Evolutionary conservation across 768 basidiomycete species (phyloP).

Genomic region (Calocybe indica): DNA sequence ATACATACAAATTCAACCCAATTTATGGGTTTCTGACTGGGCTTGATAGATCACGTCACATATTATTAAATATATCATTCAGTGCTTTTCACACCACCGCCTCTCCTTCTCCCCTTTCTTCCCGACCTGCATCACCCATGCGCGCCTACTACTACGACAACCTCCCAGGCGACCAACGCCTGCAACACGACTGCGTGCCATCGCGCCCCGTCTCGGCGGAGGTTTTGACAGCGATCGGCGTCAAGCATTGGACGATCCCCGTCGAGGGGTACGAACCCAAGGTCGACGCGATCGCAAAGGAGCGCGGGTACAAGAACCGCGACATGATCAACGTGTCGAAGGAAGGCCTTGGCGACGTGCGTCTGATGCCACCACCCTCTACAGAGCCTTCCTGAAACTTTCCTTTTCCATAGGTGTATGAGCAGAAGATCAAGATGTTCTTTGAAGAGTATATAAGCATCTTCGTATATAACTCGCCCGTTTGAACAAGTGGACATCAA

Average conservation of each 20-base stretch:
- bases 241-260: conserved; percentile 65
- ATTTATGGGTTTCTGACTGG: too few relatives aligned
- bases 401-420: conserved; percentile 42
- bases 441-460: conserved; percentile 59
- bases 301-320: conserved; percentile 77
- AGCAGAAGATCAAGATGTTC: conserved; percentile 75
- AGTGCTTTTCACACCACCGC: too few relatives aligned
- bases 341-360: conserved; percentile 69
- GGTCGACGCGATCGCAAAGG: conserved; percentile 57
- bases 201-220: conserved; percentile 45
- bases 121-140: conserved; percentile 31
- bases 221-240: conserved; percentile 50
- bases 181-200: conserved; percentile 68
- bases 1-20: too few relatives aligned
- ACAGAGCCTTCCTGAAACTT: neutral
- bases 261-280: conserved; percentile 50
- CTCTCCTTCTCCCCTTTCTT: neutral
- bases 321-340: conserved; percentile 76
- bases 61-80: too few relatives aligned
- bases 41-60: too few relatives aligned
- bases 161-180: conserved; percentile 74
- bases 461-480: too few relatives aligned
- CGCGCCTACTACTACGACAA: conserved; percentile 74
- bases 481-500: too few relatives aligned
- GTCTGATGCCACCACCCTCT: conserved; percentile 8